Conservation (phyloP, 805 yeast species). For the Candida oleophila region DNA sequence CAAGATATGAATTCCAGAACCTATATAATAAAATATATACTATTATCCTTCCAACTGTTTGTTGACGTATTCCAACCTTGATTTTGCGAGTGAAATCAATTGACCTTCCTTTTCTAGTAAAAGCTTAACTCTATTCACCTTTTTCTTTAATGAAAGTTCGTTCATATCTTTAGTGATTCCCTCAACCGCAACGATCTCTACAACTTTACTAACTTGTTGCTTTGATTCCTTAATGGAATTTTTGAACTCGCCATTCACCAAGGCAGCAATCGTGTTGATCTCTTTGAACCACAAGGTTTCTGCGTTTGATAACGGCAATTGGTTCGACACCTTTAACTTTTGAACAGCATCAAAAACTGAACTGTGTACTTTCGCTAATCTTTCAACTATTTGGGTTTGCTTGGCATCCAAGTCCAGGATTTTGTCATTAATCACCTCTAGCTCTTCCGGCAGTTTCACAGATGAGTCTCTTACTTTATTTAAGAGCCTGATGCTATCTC, state of each 20-base stretch:
- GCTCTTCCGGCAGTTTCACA: background rate
- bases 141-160: conserved; percentile 15
- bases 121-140: conserved; percentile 13
- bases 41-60: background rate
- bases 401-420: conserved; percentile 15
- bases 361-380: conserved; percentile 18
- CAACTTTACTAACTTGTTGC: conserved; percentile 18
- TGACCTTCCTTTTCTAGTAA: conserved; percentile 21
- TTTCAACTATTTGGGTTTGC: conserved; percentile 21
- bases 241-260: conserved; percentile 6
- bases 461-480: background rate
- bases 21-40: background rate
- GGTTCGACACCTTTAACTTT: conserved; percentile 15
- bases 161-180: conserved; percentile 10
- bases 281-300: conserved; percentile 40
- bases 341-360: conserved; percentile 23
- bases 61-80: conserved; percentile 10
- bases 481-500: background rate
- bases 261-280: conserved; percentile 24
- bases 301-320: conserved; percentile 32
- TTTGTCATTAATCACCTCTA: conserved; percentile 6
- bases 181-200: background rate
- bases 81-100: conserved; percentile 14
- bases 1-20: no score
- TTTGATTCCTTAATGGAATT: conserved; percentile 12